A percentile compares a stretch with the other conserved stretches of the same genome.
Evolutionary conservation across 2,329 filamentous ascomycete genomes (phyloP).

Genomic region (Pseudocercospora ulei): DNA sequence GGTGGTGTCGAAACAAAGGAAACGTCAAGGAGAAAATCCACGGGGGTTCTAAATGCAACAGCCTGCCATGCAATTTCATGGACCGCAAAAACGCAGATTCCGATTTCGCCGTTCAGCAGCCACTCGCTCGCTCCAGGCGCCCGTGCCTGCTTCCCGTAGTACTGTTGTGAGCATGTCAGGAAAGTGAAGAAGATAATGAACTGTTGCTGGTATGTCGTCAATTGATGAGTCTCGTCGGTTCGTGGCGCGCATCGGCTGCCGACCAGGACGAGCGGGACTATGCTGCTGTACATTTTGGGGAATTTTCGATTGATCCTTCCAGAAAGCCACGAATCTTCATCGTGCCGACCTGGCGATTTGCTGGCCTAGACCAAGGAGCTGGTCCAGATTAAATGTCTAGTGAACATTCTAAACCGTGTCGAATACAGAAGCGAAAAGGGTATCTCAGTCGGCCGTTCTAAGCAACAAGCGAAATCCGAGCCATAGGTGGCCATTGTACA

Average conservation of each 20-base stretch:
- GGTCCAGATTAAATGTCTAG: conserved; percentile 17
- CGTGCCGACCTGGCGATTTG: conserved; percentile 12
- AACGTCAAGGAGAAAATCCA: conserved; percentile 3
- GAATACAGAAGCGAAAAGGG: conserved; percentile 21
- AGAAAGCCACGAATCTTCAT: conserved; percentile 12
- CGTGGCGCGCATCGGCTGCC: conserved; percentile 3
- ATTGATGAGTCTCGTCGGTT: conserved; percentile 10
- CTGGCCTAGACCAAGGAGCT: conserved; percentile 7
- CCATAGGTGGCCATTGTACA: conserved; percentile 11
- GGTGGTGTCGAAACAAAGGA: conserved; percentile 13
- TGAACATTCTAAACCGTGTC: conserved; percentile 14
- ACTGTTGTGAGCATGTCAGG: conserved; percentile 1
- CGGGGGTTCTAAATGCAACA: conserved; percentile 11
- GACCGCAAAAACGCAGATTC: conserved; percentile 8
- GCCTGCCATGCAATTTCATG: conserved; percentile 11
- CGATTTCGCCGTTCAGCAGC: conserved; percentile 2
- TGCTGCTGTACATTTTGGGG: conserved; percentile 19
- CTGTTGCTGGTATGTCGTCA: conserved; percentile 11
- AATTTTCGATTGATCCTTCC: conserved; percentile 12
- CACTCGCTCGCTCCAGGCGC: conserved; percentile 12
- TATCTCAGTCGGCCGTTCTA: conserved; percentile 21
- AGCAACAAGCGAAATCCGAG: conserved; percentile 9
- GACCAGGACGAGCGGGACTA: conserved; percentile 8
- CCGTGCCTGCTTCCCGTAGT: conserved; percentile 11
- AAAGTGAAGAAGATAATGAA: conserved; percentile 6